Evolutionary conservation across 2,329 filamentous ascomycete genomes (phyloP), one percentile per base, ranked within the genome.

Genomic region (Thielaviopsis euricoi): DNA sequence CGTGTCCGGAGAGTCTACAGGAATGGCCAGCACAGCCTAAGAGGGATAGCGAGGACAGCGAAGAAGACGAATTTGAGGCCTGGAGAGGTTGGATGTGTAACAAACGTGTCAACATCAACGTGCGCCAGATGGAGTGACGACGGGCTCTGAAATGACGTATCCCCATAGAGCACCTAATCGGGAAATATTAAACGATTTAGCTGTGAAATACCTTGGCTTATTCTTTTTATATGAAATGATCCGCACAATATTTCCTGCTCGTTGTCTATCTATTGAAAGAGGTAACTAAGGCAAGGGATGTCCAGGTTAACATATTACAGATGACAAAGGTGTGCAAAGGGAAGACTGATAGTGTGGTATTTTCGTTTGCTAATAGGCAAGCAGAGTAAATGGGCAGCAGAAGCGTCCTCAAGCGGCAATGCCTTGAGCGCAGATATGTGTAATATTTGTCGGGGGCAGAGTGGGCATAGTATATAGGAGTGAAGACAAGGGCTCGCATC

Each of bases 61-160:
- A 66, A 53, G 67, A 71, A n/a, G 74, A 70, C 15, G 70, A 69
- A 50, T 89, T 79, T 65, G 75, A 81, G 55, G 74, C 75, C 48
- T 96, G 89, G 88, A 79, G 75, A 63, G 87, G 87, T 1, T 97
- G 91, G 90, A 90, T 97, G 86, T 73, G 73, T 61, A 81, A 80
- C 53, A 96, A 96, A 71, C 77, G 91, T 62, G 82, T 97, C 65
- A 97, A 97, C 68, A 67, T 97, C 53, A 97, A 97, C 68, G 87
- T 96, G 10, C 77, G 91, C 62, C 91, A 97, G 71, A 94, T 96
- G 85, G 80, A 74, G 43, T 66, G 78, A 81, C 33, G 77, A 61
- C 62, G n/a, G 17, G 1, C 17, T 17, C 1, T 21, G 6, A 1
- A 7, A 25, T 29, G 17, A 13, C 2, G 17, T 4, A 43, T 43